phyloP scores from a whole-genome alignment of 306 rosid genomes.

The Gynostemma pentaphyllum region DNA sequence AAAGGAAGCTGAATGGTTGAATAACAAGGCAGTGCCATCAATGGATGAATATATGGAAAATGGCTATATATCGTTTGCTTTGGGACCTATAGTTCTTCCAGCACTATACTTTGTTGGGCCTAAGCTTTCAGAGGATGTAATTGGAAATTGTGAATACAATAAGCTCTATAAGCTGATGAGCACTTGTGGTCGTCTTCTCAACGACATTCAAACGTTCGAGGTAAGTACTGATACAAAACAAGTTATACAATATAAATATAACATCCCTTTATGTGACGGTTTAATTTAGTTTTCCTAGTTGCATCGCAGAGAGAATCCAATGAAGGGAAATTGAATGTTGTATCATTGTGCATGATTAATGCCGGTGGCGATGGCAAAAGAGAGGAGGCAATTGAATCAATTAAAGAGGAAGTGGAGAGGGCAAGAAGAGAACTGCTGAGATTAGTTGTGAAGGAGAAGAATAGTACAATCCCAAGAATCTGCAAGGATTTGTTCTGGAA shows the following conservation, averaged over 20 bases:
- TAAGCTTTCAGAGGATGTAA: slow-evolving; percentile 35
- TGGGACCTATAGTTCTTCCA: slow-evolving; percentile 77
- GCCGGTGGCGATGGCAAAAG: slow-evolving; percentile 19
- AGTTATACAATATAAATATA: neutral
- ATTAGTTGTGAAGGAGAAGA: slow-evolving; percentile 48
- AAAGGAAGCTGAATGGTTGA: slow-evolving; percentile 62
- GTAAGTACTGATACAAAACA: slow-evolving; percentile 20
- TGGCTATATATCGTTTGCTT: slow-evolving; percentile 51
- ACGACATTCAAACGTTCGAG: slow-evolving; percentile 51
- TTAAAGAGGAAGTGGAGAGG: slow-evolving; percentile 23
- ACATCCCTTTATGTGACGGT: no score
- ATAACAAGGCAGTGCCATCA: slow-evolving; percentile 38
- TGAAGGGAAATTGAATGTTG: slow-evolving; percentile 65
- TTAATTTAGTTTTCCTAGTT: no score
- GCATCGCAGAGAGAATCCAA: slow-evolving; percentile 56
- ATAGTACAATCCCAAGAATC: slow-evolving; percentile 53
- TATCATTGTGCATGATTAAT: slow-evolving; percentile 30
- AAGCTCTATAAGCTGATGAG: slow-evolving; percentile 47
- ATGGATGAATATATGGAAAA: slow-evolving; percentile 62
- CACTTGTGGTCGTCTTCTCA: slow-evolving; percentile 57
- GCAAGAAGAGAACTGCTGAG: slow-evolving; percentile 53
- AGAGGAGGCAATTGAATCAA: slow-evolving; percentile 26
- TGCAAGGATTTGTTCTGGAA: slow-evolving; percentile 88
- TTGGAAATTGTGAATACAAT: slow-evolving; percentile 30
- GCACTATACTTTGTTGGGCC: slow-evolving; percentile 67